Base-by-base conservation (phyloP, 2,329 filamentous ascomycete genomes). In the Aspergillus pseudonomiae region DNA sequence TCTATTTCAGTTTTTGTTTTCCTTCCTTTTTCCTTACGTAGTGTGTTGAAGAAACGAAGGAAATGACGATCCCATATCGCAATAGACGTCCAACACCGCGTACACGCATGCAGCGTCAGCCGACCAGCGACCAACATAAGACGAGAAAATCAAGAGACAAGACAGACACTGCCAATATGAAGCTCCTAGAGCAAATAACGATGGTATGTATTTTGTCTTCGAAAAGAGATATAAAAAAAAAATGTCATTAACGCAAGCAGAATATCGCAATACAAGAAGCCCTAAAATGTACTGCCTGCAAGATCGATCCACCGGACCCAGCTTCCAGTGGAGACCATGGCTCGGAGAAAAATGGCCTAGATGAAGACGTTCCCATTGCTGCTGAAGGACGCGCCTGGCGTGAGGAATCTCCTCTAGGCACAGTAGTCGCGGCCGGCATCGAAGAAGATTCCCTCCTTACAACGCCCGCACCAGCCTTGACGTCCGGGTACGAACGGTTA, bases 271-370 rank as follows among this genome's bases (percentile, higher is more conserved):
- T 74, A 30, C 59, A 67, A 43, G 71, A 74, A 65, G 73, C 72
- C 36, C 65, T 75, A 3, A 39, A 62, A 46, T 75, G 73, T 58
- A 70, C 63, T 21, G 65, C 64, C 16, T 75, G 73, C 63, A 46
- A 48, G 6, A 56, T 71, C 48, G 48, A 55, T 36, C 59, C 68
- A 21, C 67, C 67, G 19, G 59, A 67, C 24, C 34, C 53, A 10
- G 65, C 57, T 46, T 70, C 70, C 65, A 30, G 55, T 6, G 34
- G 34, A 7, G 71, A 73, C 24, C 68, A 68, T 26, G 21, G 62
- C 14, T 50, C 59, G 10, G 67, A 66, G 21, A 39, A 53, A 12
- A 74, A 74, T 60, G 60, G 63, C 7, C 54, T 60, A 3, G 41
- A 48, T 6, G 59, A 62, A 26, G 68, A 71, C 43, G 69, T 71